phyloP scores from a whole-genome alignment of 345 rosid genomes.

The Pseudoturritis turrita region DNA sequence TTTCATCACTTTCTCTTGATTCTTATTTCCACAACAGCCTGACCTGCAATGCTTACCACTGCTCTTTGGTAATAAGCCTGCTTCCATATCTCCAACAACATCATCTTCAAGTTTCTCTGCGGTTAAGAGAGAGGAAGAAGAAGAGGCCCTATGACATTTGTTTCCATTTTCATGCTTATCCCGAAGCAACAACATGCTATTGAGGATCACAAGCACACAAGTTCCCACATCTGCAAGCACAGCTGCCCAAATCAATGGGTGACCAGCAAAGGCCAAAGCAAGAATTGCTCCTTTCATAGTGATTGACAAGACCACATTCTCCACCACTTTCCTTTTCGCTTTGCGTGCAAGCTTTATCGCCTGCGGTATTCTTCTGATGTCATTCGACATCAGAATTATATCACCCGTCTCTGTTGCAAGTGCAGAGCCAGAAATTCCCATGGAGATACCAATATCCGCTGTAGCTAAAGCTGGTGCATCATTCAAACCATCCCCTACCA shows the following conservation, averaged over 20 bases:
- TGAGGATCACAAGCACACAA: conserved; percentile 72
- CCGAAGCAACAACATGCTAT: conserved; percentile 70
- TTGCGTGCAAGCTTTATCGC: conserved; percentile 55
- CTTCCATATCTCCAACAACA: conserved; percentile 20
- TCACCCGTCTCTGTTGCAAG: conserved; percentile 84
- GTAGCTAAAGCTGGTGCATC: conserved; percentile 96
- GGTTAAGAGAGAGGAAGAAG: not conserved
- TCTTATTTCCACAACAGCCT: conserved; percentile 25
- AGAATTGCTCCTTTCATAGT: conserved; percentile 59
- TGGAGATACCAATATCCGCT: conserved; percentile 84
- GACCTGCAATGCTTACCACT: conserved; percentile 23
- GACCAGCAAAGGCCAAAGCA: conserved; percentile 69
- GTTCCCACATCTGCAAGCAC: conserved; percentile 90
- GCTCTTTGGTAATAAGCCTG: conserved; percentile 15
- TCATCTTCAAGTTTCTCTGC: conserved; percentile 1
- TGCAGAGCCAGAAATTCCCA: conserved; percentile 90
- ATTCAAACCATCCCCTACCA: conserved; percentile 91
- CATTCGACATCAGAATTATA: conserved; percentile 80
- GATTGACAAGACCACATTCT: conserved; percentile 63
- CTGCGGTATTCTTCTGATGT: conserved; percentile 63
- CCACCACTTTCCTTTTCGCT: conserved; percentile 59
- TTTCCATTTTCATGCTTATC: not conserved
- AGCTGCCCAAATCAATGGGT: conserved; percentile 88
- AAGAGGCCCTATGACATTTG: conserved; percentile 21
- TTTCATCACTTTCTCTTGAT: conserved; percentile 9